Evolutionary conservation across 2,329 filamentous ascomycete genomes (phyloP), one percentile per base, ranked within the genome.

Genomic region (Sclerotinia trifoliorum): DNA sequence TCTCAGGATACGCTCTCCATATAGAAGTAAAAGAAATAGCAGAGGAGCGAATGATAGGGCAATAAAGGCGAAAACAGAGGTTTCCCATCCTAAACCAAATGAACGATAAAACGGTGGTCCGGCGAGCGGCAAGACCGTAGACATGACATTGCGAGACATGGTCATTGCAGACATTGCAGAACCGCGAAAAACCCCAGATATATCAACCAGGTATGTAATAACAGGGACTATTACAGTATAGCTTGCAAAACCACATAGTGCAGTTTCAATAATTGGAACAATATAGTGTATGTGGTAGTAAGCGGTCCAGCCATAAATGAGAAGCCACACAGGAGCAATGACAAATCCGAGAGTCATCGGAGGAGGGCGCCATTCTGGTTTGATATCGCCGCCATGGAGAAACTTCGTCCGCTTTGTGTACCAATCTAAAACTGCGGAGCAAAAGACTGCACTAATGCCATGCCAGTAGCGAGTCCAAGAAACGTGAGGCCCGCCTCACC

Each of bases 351-450:
- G 78, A 15, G 86, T 72, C 77, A 87, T 84, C 0, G 88, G 78
- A 0, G 87, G 87, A 0, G 88, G 79, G 11, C 88, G 84, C 73
- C 85, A 87, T 71, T 91, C 88, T 0, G 88, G 88, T 44, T 75
- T 76, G 15, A 77, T 69, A 19, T 72, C 26, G 7, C 26, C 73
- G n/a, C 75, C 75, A 67, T n/a, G 72, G 64, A 57, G 73, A 73
- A 19, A 73, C 65, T 15, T 78, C 80, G n/a, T 80, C 73, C 3
- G 78, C 46, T n/a, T 77, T 71, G 52, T 32, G 32, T 55, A 65
- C 48, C 63, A 29, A 56, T 65, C 63, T n/a, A 65, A n/a, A 5
- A 48, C 26, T 3, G 13, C 29, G 10, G 19, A 46, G 24, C 63
- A 65, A 17, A 56, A 13, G 13, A 57, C 10, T 46, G 63, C 29